A percentile compares a stretch with the other conserved stretches of the same genome.
phyloP scores from a whole-genome alignment of 768 basidiomycete species.

The Lactarius indigo region DNA sequence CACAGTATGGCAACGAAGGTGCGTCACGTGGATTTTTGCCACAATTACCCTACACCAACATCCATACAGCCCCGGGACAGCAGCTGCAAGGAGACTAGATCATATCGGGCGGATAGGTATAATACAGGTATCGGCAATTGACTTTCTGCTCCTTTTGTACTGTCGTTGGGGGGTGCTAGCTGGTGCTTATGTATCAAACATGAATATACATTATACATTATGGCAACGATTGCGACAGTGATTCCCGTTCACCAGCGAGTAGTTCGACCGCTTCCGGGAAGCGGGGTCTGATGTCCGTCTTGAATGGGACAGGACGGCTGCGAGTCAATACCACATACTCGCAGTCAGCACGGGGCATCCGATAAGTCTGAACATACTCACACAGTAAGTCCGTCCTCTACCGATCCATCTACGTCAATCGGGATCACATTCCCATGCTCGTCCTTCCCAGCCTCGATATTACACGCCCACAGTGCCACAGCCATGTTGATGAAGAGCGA shows the following conservation, averaged over 20 bases:
- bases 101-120: no score
- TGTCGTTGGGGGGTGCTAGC: no score
- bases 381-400: neutral
- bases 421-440: neutral
- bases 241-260: neutral
- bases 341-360: neutral
- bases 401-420: neutral
- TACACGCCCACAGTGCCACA: slow-evolving; percentile 28
- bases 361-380: neutral
- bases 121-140: no score
- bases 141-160: no score
- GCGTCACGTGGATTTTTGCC: no score
- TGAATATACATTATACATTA: no score
- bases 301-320: slow-evolving; percentile 2
- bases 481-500: slow-evolving; percentile 34
- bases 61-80: no score
- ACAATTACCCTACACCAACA: no score
- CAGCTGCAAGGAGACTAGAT: no score
- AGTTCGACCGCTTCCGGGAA: slow-evolving; percentile 2
- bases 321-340: neutral
- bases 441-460: slow-evolving; percentile 13
- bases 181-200: no score
- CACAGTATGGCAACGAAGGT: no score
- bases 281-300: neutral
- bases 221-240: no score